Conservation (phyloP, 768 basidiomycete genomes). For the Russula virescens region DNA sequence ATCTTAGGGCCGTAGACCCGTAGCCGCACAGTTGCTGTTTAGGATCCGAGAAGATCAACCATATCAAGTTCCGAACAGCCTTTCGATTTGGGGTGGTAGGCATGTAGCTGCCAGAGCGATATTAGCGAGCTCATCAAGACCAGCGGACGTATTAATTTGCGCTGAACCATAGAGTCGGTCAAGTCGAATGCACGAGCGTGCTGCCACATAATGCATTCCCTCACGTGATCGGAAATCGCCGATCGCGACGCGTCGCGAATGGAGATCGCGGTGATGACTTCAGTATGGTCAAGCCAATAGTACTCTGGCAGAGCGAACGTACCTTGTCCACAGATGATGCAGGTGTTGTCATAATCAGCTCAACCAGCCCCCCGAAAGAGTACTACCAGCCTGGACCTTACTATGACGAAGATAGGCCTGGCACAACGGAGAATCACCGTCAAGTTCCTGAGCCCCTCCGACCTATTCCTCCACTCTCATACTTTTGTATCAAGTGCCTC, state of each 20-base stretch:
- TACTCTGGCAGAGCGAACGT: conserved; percentile 18
- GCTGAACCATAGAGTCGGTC: too few relatives aligned
- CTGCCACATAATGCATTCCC: too few relatives aligned
- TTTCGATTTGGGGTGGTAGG: neutral
- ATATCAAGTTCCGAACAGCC: neutral
- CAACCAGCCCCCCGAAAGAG: conserved; percentile 7
- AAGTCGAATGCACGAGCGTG: too few relatives aligned
- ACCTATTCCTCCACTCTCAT: conserved; percentile 46
- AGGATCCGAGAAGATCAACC: too few relatives aligned
- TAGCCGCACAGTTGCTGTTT: neutral
- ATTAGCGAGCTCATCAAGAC: too few relatives aligned
- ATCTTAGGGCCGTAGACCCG: neutral
- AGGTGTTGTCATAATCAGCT: conserved; percentile 16
- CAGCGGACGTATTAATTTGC: too few relatives aligned
- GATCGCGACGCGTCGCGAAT: too few relatives aligned
- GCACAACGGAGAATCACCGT: neutral
- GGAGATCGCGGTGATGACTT: too few relatives aligned
- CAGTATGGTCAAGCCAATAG: conserved; percentile 16
- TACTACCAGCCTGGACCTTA: conserved; percentile 22
- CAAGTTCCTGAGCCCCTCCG: neutral
- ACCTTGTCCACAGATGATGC: conserved; percentile 18
- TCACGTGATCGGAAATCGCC: too few relatives aligned
- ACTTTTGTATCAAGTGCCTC: conserved; percentile 46
- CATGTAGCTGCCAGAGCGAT: too few relatives aligned
- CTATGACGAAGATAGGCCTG: neutral